phyloP scores from a whole-genome alignment of 2,329 filamentous ascomycete genomes.

The Macrophomina pseudophaseolina region DNA sequence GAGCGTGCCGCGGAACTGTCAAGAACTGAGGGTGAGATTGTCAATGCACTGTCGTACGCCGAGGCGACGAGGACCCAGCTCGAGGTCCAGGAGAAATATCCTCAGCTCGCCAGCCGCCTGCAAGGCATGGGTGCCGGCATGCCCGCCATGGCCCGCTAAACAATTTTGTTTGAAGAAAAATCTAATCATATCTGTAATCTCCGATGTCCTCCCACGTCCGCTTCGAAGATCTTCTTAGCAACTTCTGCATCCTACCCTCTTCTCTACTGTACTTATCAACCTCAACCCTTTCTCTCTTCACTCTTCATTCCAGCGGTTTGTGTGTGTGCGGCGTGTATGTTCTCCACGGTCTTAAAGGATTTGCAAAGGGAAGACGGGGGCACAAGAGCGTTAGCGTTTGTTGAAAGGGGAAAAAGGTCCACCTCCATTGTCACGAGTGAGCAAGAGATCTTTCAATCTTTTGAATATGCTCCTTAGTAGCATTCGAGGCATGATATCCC shows the following conservation, averaged over 20 bases:
- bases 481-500: conserved; percentile 20
- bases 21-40: conserved; percentile 90
- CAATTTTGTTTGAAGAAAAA: not conserved
- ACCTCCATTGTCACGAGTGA: not conserved
- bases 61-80: conserved; percentile 96
- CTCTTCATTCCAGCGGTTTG: conserved; percentile 5
- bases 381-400: not conserved
- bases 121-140: conserved; percentile 50
- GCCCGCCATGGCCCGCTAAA: conserved; percentile 17
- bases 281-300: conserved; percentile 11
- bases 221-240: not conserved
- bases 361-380: not conserved
- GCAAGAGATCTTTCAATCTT: not conserved
- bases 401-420: not conserved
- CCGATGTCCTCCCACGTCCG: not conserved
- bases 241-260: not conserved
- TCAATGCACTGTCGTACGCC: conserved; percentile 95
- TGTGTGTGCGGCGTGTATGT: not conserved
- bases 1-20: conserved; percentile 94
- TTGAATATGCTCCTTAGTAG: conserved; percentile 15
- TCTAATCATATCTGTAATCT: conserved; percentile 22
- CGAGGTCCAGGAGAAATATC: conserved; percentile 66
- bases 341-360: not conserved
- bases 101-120: conserved; percentile 54
- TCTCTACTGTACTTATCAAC: conserved; percentile 21